Percentiles rank a stretch among this genome's conserved stretches.
These are phyloP conservation scores for Allium sativum DNA, from an alignment of 106 monocot species.

Conservation along the genomic window DNA sequence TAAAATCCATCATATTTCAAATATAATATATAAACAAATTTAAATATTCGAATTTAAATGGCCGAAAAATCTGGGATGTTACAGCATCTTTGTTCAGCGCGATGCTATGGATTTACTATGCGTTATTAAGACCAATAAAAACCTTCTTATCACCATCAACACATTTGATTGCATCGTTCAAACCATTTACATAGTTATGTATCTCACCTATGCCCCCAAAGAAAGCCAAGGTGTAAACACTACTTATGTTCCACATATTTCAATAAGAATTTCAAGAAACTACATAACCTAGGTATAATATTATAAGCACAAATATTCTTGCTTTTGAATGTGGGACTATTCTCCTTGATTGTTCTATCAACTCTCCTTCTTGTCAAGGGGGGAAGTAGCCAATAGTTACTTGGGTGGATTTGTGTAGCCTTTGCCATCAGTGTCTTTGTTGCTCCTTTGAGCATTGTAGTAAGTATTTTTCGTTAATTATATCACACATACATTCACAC, in stretches of 20 bases:
- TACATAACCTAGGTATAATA: neutral
- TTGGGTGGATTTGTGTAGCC: slow-evolving; percentile 47
- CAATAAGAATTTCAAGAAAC: neutral
- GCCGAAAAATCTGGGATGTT: too few species aligned
- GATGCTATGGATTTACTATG: slow-evolving; percentile 70
- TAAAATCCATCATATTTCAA: too few species aligned
- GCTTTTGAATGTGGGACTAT: slow-evolving; percentile 31
- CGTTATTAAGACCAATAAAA: slow-evolving; percentile 27
- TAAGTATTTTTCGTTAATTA: too few species aligned
- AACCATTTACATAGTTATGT: slow-evolving; percentile 48
- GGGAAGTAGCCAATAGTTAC: neutral
- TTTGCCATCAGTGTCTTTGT: slow-evolving; percentile 49
- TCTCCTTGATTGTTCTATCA: slow-evolving; percentile 27
- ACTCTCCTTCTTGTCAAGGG: slow-evolving; percentile 30
- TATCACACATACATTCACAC: neutral
- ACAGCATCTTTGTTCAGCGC: slow-evolving; percentile 31
- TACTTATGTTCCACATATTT: neutral
- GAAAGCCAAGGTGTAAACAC: slow-evolving; percentile 25
- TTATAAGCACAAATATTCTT: slow-evolving; percentile 20
- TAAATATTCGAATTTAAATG: too few species aligned
- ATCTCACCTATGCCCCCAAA: slow-evolving; percentile 38
- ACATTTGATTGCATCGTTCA: slow-evolving; percentile 45
- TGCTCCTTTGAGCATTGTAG: slow-evolving; percentile 53
- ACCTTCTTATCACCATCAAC: slow-evolving; percentile 73
- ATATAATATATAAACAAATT: too few species aligned